These are phyloP conservation scores for Selaginella moellendorffii DNA, from an alignment of 75 land plant genomes.

Conservation along the genomic window DNA sequence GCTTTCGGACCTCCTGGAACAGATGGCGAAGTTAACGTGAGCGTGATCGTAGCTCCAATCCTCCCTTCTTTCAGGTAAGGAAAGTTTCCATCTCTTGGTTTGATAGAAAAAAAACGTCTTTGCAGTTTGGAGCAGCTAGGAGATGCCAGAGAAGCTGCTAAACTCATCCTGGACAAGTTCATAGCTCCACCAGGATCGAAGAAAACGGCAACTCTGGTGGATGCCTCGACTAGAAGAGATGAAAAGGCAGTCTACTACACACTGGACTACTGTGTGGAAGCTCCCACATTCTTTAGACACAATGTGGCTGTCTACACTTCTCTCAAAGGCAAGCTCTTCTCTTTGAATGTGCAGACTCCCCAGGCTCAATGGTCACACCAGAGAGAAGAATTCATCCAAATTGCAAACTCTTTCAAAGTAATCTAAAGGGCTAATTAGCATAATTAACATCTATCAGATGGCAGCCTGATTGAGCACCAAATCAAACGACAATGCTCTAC, in stretches of 20 bases:
- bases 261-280: conserved; percentile 60
- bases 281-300: conserved; percentile 56
- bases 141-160: conserved; percentile 61
- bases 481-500: too few relatives aligned
- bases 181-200: conserved; percentile 33
- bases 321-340: conserved; percentile 36
- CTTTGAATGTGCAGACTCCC: conserved; percentile 72
- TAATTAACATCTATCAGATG: too few relatives aligned
- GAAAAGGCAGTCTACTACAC: conserved; percentile 42
- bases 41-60: conserved; percentile 68
- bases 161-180: conserved; percentile 39
- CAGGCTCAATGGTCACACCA: conserved; percentile 40
- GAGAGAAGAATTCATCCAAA: conserved; percentile 25
- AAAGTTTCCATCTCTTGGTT: background rate
- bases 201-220: conserved; percentile 36
- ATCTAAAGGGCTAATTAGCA: too few relatives aligned
- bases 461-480: too few relatives aligned
- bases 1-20: conserved; percentile 96
- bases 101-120: conserved; percentile 22
- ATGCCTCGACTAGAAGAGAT: conserved; percentile 38
- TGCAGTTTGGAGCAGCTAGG: conserved; percentile 72
- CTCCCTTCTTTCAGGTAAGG: conserved; percentile 54
- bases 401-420: conserved; percentile 38
- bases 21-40: conserved; percentile 82
- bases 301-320: conserved; percentile 69